phyloP scores from a whole-genome alignment of 129 eudicot genomes.

The Heracleum sosnowskyi region DNA sequence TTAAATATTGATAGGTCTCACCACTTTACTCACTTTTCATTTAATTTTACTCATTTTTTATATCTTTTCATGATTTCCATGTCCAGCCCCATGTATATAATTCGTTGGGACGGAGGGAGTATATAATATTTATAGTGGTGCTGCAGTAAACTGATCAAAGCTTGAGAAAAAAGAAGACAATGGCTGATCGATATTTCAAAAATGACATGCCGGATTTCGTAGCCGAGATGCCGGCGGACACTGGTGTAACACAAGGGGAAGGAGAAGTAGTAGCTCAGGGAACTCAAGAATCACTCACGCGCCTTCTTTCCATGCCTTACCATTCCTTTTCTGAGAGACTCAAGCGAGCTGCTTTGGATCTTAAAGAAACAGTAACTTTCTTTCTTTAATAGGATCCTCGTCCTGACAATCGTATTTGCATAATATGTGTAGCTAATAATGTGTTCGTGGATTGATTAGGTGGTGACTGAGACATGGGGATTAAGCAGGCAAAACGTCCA shows the following conservation, averaged over 20 bases:
- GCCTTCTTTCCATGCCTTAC: constrained; percentile 49
- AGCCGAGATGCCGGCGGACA: constrained; percentile 21
- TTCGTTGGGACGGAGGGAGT: no score
- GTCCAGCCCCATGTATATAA: no score
- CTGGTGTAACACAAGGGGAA: constrained; percentile 14
- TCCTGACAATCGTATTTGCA: no score
- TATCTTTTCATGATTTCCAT: no score
- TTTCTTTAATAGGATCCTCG: background rate
- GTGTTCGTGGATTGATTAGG: constrained; percentile 25
- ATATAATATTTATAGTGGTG: no score
- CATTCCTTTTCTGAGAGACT: constrained; percentile 36
- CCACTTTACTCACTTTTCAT: no score
- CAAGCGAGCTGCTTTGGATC: constrained; percentile 56
- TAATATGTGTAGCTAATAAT: background rate
- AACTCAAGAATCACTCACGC: constrained; percentile 30
- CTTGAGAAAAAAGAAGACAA: constrained; percentile 1
- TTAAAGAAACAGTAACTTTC: constrained; percentile 56
- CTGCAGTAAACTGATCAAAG: background rate
- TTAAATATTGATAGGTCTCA: no score
- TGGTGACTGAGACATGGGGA: constrained; percentile 69
- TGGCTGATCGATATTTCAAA: constrained; percentile 57
- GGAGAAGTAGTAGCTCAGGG: constrained; percentile 14
- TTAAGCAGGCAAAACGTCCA: constrained; percentile 25
- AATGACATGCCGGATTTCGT: constrained; percentile 63
- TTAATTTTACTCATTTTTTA: no score